phyloP scores from a whole-genome alignment of 768 basidiomycete species.

The Naganishia friedmannii region DNA sequence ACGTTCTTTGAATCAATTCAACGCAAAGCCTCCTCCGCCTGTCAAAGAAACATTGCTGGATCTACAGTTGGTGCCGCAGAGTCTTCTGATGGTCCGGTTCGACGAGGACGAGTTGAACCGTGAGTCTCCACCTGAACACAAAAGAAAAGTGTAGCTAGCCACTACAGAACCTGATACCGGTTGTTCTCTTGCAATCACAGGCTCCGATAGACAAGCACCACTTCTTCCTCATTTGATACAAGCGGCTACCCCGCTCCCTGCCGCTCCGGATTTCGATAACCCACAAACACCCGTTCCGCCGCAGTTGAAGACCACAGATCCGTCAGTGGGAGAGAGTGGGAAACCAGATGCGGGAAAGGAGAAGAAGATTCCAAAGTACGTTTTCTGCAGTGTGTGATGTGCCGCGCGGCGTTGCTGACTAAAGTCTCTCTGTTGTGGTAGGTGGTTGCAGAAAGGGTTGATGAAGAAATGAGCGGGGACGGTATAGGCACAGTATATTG shows the following conservation, averaged over 20 bases:
- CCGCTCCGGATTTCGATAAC: conserved; percentile 16
- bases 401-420: not conserved
- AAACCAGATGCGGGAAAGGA: conserved; percentile 32
- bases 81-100: conserved; percentile 46
- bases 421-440: not conserved
- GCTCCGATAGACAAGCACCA: conserved; percentile 42
- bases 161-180: too few species aligned
- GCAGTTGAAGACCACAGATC: not conserved
- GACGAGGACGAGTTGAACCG: conserved; percentile 49
- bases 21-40: conserved; percentile 29
- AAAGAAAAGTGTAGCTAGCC: too few species aligned
- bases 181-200: conserved; percentile 26
- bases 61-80: conserved; percentile 49
- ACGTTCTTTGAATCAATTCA: conserved; percentile 28
- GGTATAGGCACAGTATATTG: not conserved
- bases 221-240: conserved; percentile 41
- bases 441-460: conserved; percentile 34
- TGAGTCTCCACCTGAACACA: conserved; percentile 32
- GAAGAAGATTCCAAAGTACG: conserved; percentile 52
- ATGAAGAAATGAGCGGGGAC: conserved; percentile 24
- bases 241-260: conserved; percentile 43
- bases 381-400: not conserved
- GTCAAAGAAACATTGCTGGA: conserved; percentile 40
- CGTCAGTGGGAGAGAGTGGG: conserved; percentile 1
- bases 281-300: conserved; percentile 24